A percentile compares a stretch with the other conserved stretches of the same genome.
Evolutionary conservation across 1,284 basidiomycete species (phyloP).

Genomic region (Apiotrichum gamsii): DNA sequence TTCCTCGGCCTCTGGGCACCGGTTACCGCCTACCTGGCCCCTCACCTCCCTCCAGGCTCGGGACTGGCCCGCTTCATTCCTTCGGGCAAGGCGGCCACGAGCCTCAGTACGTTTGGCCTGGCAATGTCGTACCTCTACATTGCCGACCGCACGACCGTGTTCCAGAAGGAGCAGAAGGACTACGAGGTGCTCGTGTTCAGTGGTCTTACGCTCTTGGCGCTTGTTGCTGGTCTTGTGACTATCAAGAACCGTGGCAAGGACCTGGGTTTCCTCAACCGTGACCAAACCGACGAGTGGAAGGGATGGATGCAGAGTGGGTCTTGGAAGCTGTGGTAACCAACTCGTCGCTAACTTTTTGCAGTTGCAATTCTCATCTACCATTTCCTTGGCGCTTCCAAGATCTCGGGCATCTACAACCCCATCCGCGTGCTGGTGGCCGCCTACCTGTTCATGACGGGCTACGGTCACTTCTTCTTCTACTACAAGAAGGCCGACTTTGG

Average conservation of each 20-base stretch:
- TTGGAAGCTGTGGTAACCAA: no score
- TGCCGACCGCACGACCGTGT: constrained; percentile 73
- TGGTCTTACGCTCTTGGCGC: constrained; percentile 54
- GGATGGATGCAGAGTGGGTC: constrained; percentile 88
- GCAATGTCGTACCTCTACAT: constrained; percentile 63
- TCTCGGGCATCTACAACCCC: constrained; percentile 83
- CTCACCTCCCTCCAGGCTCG: constrained; percentile 19
- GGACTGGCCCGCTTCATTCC: constrained; percentile 47
- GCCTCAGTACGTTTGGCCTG: constrained; percentile 59
- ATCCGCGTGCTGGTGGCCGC: constrained; percentile 78
- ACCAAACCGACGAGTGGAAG: constrained; percentile 92
- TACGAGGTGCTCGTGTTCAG: constrained; percentile 65
- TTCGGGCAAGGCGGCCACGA: constrained; percentile 38
- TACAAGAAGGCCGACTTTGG: constrained; percentile 79
- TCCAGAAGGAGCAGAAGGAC: constrained; percentile 80
- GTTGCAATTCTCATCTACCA: constrained; percentile 84
- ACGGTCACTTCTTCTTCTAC: constrained; percentile 51
- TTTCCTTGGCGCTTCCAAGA: constrained; percentile 76
- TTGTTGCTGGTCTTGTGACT: constrained; percentile 59
- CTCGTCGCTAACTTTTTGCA: constrained; percentile 31
- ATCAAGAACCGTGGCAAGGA: constrained; percentile 63
- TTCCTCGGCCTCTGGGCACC: constrained; percentile 58
- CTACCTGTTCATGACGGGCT: constrained; percentile 64
- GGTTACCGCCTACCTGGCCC: constrained; percentile 48
- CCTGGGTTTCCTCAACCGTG: constrained; percentile 76